Evolutionary conservation across 2,329 filamentous ascomycete species (phyloP).

Genomic region (Emergomyces pasteurianus): DNA sequence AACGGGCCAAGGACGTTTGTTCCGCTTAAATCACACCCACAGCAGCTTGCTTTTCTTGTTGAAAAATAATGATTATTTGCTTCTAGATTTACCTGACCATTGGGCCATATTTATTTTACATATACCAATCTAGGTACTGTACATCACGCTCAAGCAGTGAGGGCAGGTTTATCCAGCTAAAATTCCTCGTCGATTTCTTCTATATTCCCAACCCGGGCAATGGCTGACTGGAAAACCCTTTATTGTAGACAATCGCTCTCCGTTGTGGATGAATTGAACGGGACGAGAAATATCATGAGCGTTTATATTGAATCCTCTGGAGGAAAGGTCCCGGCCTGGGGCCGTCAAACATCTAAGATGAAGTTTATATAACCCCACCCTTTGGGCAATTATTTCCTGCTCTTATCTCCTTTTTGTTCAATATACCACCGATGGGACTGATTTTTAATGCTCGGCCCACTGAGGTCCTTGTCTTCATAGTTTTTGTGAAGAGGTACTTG

Average conservation of each 20-base stretch:
- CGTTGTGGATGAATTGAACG: background rate
- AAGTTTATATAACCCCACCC: constrained; percentile 3
- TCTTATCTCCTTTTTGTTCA: background rate
- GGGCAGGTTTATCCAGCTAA: no score
- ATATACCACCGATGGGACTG: background rate
- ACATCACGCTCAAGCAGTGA: no score
- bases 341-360: constrained; percentile 9
- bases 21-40: no score
- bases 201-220: background rate
- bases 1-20: no score
- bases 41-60: background rate
- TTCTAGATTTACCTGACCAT: background rate
- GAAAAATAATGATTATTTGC: background rate
- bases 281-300: constrained; percentile 2
- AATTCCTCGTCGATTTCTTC: no score
- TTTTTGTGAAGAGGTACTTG: constrained; percentile 10
- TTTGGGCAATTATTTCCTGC: background rate
- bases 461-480: background rate
- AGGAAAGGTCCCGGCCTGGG: constrained; percentile 3
- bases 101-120: background rate
- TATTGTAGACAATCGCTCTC: background rate
- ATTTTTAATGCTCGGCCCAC: background rate
- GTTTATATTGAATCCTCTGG: constrained; percentile 6
- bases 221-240: background rate
- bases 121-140: background rate